A percentile compares a stretch with the other conserved stretches of the same genome.
phyloP scores from a whole-genome alignment of 2,329 filamentous ascomycete species.

The Venturia effusa region DNA sequence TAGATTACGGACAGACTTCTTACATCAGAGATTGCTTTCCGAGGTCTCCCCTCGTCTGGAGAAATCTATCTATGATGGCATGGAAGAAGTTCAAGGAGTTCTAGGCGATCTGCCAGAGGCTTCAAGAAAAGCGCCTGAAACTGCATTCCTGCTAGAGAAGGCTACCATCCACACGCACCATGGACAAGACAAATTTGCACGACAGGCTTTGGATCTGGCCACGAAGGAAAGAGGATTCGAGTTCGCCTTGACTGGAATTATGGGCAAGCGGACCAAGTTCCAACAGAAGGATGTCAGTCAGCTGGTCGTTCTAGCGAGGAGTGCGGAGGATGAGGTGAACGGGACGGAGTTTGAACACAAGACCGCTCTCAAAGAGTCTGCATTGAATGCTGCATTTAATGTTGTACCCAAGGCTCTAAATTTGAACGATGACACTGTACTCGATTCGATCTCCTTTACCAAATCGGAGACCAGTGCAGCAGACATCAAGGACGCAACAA shows the following conservation, averaged over 20 bases:
- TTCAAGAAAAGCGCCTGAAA: conserved; percentile 22
- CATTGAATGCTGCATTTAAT: conserved; percentile 12
- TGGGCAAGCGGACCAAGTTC: conserved; percentile 77
- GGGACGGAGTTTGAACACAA: conserved; percentile 10
- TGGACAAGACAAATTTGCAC: conserved; percentile 66
- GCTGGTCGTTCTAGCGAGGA: conserved; percentile 81
- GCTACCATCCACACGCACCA: conserved; percentile 77
- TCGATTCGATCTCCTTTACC: conserved; percentile 77
- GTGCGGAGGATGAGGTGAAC: conserved; percentile 29
- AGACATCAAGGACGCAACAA: conserved; percentile 21
- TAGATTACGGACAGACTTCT: conserved; percentile 61
- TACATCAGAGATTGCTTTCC: conserved; percentile 56
- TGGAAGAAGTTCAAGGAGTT: conserved; percentile 43
- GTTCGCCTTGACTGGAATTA: conserved; percentile 72
- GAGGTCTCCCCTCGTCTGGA: conserved; percentile 52
- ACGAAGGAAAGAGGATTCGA: conserved; percentile 57
- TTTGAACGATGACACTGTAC: conserved; percentile 83
- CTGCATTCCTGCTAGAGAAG: conserved; percentile 69
- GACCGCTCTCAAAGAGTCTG: conserved; percentile 1
- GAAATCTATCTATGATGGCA: conserved; percentile 47
- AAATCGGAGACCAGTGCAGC: conserved; percentile 28
- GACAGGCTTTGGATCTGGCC: conserved; percentile 58
- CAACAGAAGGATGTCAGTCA: conserved; percentile 76
- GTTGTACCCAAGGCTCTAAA: conserved; percentile 55
- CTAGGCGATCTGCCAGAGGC: conserved; percentile 18